Base-by-base conservation (phyloP, 805 yeast species). In the Vanderwaltozyma tropicalis region DNA sequence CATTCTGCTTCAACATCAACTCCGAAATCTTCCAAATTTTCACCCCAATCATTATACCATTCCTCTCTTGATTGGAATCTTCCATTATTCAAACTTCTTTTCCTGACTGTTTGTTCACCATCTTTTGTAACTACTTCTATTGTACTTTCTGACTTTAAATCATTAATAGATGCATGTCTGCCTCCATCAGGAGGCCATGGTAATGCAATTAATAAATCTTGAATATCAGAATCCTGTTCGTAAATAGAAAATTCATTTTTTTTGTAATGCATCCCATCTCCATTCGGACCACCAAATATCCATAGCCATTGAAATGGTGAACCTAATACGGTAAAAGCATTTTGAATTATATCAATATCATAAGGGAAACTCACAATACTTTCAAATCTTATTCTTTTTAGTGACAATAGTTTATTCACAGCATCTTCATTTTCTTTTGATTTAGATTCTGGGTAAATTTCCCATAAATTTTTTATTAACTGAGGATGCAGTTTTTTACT, bases 121-220 rank as follows among this genome's bases (percentile, higher is more conserved):
- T 47, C 47, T 19, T 44, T 46, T 15, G 35, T 41, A 2, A 29
- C 22, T 10, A 46, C 38, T 31, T 53, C 56, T 7, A 53, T 38
- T 3, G 28, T 22, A 11, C 41, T 31, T 7, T 19, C 31, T 11
- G 30, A 34, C n/a, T 28, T 26, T 8, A 34, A 19, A 10, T 25
- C 18, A 8, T 19, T 24, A 36, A 33, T 28, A 59, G 68, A 35
- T 16, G 33, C 29, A 4, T 39, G 50, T 21, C 48, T 48, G 0
- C 78, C 78, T 5, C 85, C 87, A 61, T 86, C 94, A 1, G 95
- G 94, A 1, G 98, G 98, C 95, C 96, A 89, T 2, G 95, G 92
- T 28, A 80, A 62, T 1, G 74, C 71, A 37, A 80, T 59, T 42
- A 81, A 72, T 48, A 79, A 82, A 39, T 71, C 74, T 18, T 66